Evolutionary conservation across 2,329 filamentous ascomycete genomes (phyloP).

Genomic region (Diplocarpon rosae): DNA sequence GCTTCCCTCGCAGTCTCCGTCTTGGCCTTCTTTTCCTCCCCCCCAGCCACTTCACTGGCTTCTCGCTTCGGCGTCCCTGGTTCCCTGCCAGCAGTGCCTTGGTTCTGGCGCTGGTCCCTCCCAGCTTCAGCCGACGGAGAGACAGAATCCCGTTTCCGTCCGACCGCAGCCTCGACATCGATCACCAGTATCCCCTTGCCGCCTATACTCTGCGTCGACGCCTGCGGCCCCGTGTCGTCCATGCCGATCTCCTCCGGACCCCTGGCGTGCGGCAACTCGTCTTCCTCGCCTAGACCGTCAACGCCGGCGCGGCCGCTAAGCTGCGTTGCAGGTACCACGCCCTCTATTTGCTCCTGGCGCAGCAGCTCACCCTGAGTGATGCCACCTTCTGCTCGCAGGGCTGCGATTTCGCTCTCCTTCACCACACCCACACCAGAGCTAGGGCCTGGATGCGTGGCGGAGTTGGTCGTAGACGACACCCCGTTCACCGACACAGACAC

Average conservation of each 20-base stretch:
- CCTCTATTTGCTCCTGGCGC: slow-evolving; percentile 75
- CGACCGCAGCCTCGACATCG: slow-evolving; percentile 50
- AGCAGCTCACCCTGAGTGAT: slow-evolving; percentile 77
- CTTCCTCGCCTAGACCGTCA: slow-evolving; percentile 36
- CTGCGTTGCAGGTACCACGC: slow-evolving; percentile 61
- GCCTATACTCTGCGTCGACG: slow-evolving; percentile 26
- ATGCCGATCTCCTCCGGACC: slow-evolving; percentile 79
- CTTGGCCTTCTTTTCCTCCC: slow-evolving; percentile 38
- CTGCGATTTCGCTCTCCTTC: slow-evolving; percentile 14
- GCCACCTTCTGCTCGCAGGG: slow-evolving; percentile 33
- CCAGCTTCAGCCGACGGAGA: slow-evolving; percentile 16
- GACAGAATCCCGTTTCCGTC: slow-evolving; percentile 32
- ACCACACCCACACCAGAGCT: not conserved
- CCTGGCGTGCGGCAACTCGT: slow-evolving; percentile 66
- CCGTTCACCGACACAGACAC: slow-evolving; percentile 68
- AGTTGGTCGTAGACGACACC: slow-evolving; percentile 38
- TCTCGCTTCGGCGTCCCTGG: slow-evolving; percentile 14
- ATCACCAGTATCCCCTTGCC: slow-evolving; percentile 41
- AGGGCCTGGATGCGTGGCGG: not conserved
- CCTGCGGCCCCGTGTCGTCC: slow-evolving; percentile 73
- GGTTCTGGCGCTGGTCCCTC: slow-evolving; percentile 32
- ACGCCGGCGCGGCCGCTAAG: slow-evolving; percentile 28
- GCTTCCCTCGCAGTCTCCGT: not conserved
- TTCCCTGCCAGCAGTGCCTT: slow-evolving; percentile 39
- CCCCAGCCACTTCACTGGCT: slow-evolving; percentile 26